Conservation (phyloP, 169 alveolate species). For the Blepharisma undulans region DNA sequence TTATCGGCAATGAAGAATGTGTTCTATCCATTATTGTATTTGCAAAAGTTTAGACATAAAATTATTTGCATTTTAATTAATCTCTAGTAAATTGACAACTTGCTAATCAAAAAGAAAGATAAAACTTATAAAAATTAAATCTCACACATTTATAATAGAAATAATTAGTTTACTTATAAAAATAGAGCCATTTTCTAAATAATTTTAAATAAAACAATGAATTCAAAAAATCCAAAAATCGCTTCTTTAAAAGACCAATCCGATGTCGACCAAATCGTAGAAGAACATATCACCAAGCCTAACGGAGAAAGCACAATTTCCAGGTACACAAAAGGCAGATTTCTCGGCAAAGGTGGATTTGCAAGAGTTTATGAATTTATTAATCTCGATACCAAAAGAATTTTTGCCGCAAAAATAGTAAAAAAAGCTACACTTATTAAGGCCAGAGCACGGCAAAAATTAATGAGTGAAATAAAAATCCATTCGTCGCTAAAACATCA, state of each 20-base stretch:
- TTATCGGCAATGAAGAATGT: no score
- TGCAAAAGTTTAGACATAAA: no score
- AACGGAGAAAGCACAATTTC: conserved; percentile 25
- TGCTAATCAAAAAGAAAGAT: no score
- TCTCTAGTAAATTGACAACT: no score
- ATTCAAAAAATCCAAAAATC: neutral
- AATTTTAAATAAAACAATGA: neutral
- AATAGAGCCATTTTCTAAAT: neutral
- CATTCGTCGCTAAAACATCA: conserved; percentile 77
- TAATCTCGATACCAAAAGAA: conserved; percentile 63
- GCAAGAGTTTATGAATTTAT: conserved; percentile 76
- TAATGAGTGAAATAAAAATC: conserved; percentile 78
- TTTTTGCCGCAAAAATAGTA: conserved; percentile 81
- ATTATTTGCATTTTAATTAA: no score
- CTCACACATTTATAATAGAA: neutral
- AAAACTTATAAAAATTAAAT: no score
- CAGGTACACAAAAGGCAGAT: conserved; percentile 33
- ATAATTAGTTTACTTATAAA: neutral
- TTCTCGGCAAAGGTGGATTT: conserved; percentile 88
- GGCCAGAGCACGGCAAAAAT: conserved; percentile 80
- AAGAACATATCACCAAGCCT: conserved; percentile 6
- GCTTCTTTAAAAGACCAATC: neutral
- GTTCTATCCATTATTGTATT: no score
- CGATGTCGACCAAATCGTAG: conserved; percentile 19
- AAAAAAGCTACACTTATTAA: conserved; percentile 77